Conservation (phyloP, 345 rosid genomes). For the Firmiana major region DNA sequence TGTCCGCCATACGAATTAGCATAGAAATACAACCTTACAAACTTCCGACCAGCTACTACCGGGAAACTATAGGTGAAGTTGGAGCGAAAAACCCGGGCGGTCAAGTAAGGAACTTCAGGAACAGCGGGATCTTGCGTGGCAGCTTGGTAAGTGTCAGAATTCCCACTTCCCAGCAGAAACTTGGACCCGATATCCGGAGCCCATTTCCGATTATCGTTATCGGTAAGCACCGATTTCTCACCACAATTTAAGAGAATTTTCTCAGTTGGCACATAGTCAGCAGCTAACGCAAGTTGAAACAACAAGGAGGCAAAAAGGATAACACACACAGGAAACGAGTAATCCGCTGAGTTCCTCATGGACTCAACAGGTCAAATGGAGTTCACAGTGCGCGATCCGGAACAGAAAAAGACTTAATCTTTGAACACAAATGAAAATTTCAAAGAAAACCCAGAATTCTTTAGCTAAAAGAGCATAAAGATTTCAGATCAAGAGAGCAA, state of each 20-base stretch:
- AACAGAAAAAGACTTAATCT: neutral
- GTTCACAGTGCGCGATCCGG: neutral
- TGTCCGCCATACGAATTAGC: constrained; percentile 51
- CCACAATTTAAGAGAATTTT: constrained; percentile 73
- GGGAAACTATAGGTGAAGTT: constrained; percentile 72
- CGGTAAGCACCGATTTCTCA: constrained; percentile 35
- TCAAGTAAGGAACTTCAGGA: constrained; percentile 69
- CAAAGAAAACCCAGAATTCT: neutral
- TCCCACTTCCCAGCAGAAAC: constrained; percentile 39
- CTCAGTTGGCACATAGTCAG: constrained; percentile 54
- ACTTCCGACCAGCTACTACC: constrained; percentile 66
- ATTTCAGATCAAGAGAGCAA: constrained; percentile 1
- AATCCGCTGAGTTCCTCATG: constrained; percentile 34
- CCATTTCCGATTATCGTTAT: constrained; percentile 63
- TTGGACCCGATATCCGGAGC: constrained; percentile 60
- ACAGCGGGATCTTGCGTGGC: constrained; percentile 61
- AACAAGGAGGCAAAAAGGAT: constrained; percentile 26
- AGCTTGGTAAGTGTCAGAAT: constrained; percentile 45
- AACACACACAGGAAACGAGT: constrained; percentile 18
- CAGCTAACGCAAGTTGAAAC: constrained; percentile 35
- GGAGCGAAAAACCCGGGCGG: constrained; percentile 70
- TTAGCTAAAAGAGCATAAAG: neutral
- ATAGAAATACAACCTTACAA: constrained; percentile 77
- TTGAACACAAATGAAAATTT: neutral
- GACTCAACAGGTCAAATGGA: constrained; percentile 5